Evolutionary conservation across 768 basidiomycete species (phyloP).

Genomic region (Lactarius psammicola): DNA sequence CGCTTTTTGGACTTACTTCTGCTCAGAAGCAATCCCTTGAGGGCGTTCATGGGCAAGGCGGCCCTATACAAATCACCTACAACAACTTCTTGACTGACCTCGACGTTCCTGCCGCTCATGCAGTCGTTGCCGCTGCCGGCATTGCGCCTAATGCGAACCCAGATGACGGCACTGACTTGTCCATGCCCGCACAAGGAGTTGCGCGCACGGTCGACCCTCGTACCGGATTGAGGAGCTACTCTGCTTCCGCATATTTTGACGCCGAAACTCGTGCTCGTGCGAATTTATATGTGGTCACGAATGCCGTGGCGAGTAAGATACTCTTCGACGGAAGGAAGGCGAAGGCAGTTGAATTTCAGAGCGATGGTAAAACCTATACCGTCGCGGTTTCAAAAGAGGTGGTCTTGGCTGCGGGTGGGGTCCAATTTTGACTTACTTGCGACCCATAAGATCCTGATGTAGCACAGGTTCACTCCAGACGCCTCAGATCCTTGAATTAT

Average conservation of each 20-base stretch:
- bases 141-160: constrained; percentile 23
- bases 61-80: constrained; percentile 25
- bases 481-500: constrained; percentile 28
- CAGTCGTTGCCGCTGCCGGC: constrained; percentile 16
- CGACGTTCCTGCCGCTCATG: constrained; percentile 26
- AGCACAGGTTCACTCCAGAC: constrained; percentile 26
- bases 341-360: constrained; percentile 22
- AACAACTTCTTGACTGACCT: constrained; percentile 26
- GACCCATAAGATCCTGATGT: background rate
- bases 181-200: constrained; percentile 25
- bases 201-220: constrained; percentile 23
- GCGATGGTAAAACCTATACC: constrained; percentile 18
- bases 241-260: constrained; percentile 25
- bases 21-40: constrained; percentile 17
- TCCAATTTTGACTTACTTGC: background rate
- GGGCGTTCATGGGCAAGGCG: constrained; percentile 10
- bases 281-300: constrained; percentile 23
- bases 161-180: constrained; percentile 24
- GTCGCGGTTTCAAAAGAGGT: constrained; percentile 24
- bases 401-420: constrained; percentile 22
- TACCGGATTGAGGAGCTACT: constrained; percentile 24
- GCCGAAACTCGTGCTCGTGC: constrained; percentile 11
- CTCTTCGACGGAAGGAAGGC: constrained; percentile 19
- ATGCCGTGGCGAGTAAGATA: constrained; percentile 20
- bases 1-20: constrained; percentile 17